A percentile compares a stretch with the other conserved stretches of the same genome.
phyloP scores from a whole-genome alignment of 768 basidiomycete species.

The Collybia nuda region DNA sequence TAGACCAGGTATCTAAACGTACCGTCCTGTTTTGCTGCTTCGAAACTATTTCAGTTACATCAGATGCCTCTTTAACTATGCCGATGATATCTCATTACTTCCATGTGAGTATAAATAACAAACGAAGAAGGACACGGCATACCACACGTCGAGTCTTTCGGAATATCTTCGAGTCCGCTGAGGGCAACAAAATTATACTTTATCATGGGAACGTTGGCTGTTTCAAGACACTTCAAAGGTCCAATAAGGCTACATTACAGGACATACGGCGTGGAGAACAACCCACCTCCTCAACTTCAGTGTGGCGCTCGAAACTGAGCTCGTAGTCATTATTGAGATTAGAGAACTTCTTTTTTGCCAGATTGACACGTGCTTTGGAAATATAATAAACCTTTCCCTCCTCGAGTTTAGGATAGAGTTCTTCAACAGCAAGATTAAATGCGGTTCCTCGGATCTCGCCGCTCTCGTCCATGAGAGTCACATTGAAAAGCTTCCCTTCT shows the following conservation, averaged over 20 bases:
- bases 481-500: conserved; percentile 93
- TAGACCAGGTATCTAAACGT: conserved; percentile 13
- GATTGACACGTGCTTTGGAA: conserved; percentile 87
- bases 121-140: conserved; percentile 20
- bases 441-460: conserved; percentile 90
- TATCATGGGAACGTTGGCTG: conserved; percentile 71
- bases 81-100: conserved; percentile 74
- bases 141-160: conserved; percentile 88
- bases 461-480: conserved; percentile 92
- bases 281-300: conserved; percentile 81
- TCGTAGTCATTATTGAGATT: conserved; percentile 93
- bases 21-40: conserved; percentile 73
- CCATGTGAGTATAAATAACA: conserved; percentile 8
- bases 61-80: conserved; percentile 76
- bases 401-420: conserved; percentile 79
- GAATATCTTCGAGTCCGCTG: conserved; percentile 53
- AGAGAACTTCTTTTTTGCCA: conserved; percentile 96
- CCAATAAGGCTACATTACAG: conserved; percentile 5
- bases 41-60: conserved; percentile 69
- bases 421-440: conserved; percentile 85
- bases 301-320: conserved; percentile 78
- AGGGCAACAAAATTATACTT: conserved; percentile 83
- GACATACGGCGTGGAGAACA: not conserved
- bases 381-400: conserved; percentile 93
- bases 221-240: conserved; percentile 72